Evolutionary conservation across 1,139 yeast genomes (phyloP).

Genomic region (Oligophagozyma castellii): DNA sequence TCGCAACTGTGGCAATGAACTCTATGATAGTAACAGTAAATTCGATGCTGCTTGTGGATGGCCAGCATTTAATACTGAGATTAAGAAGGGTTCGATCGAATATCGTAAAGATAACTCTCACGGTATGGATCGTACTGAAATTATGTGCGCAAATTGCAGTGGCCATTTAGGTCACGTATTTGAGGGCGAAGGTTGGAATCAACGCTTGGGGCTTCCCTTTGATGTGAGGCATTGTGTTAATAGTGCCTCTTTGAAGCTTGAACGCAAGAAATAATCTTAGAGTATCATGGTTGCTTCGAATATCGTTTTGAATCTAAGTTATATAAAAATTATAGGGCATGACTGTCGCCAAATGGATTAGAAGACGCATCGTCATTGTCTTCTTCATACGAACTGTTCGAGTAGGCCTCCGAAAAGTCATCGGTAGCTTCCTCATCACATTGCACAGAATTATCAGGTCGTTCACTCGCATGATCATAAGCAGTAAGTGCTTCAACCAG

Average conservation of each 20-base stretch:
- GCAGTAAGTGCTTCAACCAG: conserved; percentile 57
- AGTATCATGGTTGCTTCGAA: conserved; percentile 1
- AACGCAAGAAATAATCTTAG: conserved; percentile 13
- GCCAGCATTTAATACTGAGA: conserved; percentile 91
- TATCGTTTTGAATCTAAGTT: no score
- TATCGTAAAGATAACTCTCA: conserved; percentile 43
- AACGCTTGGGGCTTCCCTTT: conserved; percentile 42
- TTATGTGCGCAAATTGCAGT: conserved; percentile 78
- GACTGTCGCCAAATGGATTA: conserved; percentile 19
- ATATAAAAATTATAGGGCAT: conserved; percentile 8
- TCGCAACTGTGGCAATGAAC: conserved; percentile 72
- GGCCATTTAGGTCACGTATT: conserved; percentile 94
- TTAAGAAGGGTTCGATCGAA: conserved; percentile 57
- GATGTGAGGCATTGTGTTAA: conserved; percentile 93
- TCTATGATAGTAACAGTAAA: conserved; percentile 68
- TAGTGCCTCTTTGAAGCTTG: conserved; percentile 64
- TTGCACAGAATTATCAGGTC: conserved; percentile 26
- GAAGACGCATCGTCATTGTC: conserved; percentile 4
- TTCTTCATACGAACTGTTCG: conserved; percentile 4
- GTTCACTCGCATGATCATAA: conserved; percentile 48
- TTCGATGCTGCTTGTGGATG: conserved; percentile 92
- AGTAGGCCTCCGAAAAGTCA: conserved; percentile 3
- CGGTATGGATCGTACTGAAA: conserved; percentile 80
- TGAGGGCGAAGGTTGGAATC: conserved; percentile 82
- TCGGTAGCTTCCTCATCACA: conserved; percentile 8